Percentiles rank a stretch among this genome's conserved stretches.
These are phyloP conservation scores for Populus hybrid DNA, from an alignment of 441 rosid species.

Conservation along the genomic window DNA sequence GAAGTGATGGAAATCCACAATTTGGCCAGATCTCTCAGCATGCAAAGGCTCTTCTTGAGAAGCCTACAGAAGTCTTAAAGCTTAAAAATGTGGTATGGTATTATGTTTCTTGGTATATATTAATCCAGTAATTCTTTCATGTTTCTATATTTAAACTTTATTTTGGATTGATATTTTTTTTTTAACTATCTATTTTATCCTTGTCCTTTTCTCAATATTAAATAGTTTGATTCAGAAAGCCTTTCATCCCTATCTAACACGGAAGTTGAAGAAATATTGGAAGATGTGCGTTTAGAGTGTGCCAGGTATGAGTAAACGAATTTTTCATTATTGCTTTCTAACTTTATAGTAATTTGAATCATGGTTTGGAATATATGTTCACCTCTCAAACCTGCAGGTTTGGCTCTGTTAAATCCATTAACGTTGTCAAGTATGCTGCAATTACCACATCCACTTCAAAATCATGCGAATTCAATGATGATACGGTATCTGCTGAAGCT, in stretches of 20 bases:
- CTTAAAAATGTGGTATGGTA: conserved; percentile 77
- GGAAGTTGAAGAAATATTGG: conserved; percentile 78
- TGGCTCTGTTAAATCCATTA: conserved; percentile 75
- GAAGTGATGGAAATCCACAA: conserved; percentile 38
- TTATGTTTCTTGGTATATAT: not conserved
- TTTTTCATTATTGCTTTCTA: conserved; percentile 20
- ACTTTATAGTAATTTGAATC: conserved; percentile 1
- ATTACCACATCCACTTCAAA: conserved; percentile 23
- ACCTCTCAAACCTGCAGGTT: conserved; percentile 58
- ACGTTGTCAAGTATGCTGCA: conserved; percentile 43
- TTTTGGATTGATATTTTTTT: conserved; percentile 2
- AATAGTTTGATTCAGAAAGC: conserved; percentile 56
- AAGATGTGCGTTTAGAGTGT: conserved; percentile 86
- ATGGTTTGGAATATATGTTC: conserved; percentile 7
- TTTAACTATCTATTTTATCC: not conserved
- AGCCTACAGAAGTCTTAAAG: conserved; percentile 69
- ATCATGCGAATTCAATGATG: conserved; percentile 25
- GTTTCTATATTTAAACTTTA: not conserved
- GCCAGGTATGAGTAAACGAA: conserved; percentile 48
- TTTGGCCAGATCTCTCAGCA: conserved; percentile 62
- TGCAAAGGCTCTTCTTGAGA: conserved; percentile 78
- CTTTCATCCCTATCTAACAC: conserved; percentile 44
- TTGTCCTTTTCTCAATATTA: conserved; percentile 14
- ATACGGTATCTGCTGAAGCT: conserved; percentile 16
- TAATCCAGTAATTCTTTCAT: not conserved